phyloP scores from a whole-genome alignment of 352 stramenopile genomes.

The Phytophthora ohioensis region DNA sequence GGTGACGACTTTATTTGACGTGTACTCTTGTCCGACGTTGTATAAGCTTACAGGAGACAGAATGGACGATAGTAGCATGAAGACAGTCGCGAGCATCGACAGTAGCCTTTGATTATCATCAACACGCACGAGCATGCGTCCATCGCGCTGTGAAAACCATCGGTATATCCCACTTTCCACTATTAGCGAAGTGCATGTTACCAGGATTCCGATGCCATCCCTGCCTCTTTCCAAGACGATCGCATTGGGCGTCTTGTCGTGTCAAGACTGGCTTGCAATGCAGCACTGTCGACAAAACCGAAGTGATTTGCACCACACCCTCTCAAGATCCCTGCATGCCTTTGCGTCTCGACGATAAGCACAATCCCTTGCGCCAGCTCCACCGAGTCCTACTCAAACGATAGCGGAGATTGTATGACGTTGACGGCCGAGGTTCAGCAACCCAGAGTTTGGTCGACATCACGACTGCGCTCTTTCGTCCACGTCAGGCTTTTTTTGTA shows the following conservation, averaged over 20 bases:
- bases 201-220: neutral
- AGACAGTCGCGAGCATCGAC: neutral
- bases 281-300: neutral
- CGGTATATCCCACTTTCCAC: neutral
- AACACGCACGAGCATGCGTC: neutral
- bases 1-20: conserved; percentile 13
- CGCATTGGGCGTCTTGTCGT: neutral
- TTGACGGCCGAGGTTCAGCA: neutral
- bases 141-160: neutral
- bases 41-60: neutral
- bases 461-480: neutral
- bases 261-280: too few relatives aligned
- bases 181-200: neutral
- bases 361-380: neutral
- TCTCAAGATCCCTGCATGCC: conserved; percentile 6
- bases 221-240: too few relatives aligned
- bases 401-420: too few relatives aligned
- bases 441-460: conserved; percentile 1
- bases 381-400: too few relatives aligned
- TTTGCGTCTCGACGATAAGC: neutral
- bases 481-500: too few relatives aligned
- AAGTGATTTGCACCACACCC: conserved; percentile 11
- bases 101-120: neutral
- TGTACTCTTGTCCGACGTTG: neutral
- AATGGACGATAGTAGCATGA: neutral